phyloP scores from a whole-genome alignment of 192 early-diverging fungal genomes.

The Thamnidium elegans region DNA sequence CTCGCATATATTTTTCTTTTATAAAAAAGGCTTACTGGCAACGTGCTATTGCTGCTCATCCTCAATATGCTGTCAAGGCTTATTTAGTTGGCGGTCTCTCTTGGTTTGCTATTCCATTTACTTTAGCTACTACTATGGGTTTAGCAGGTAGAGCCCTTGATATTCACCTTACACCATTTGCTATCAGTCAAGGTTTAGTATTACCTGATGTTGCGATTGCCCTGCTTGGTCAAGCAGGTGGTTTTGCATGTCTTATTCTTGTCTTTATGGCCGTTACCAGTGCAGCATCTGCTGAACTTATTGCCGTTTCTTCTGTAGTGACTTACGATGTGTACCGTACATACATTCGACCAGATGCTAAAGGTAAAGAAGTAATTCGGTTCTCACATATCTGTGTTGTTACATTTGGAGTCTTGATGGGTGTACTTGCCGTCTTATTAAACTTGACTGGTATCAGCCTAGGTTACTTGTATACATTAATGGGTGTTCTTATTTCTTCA shows the following conservation, averaged over 20 bases:
- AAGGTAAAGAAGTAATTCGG: constrained; percentile 55
- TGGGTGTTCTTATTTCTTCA: constrained; percentile 65
- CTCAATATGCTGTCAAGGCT: constrained; percentile 62
- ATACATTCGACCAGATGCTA: constrained; percentile 67
- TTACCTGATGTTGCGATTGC: constrained; percentile 64
- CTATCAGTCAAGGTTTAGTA: constrained; percentile 65
- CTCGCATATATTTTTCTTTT: too few species aligned
- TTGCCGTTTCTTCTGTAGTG: constrained; percentile 69
- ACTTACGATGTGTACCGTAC: constrained; percentile 74
- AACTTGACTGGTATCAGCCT: constrained; percentile 61
- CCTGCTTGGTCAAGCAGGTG: constrained; percentile 60
- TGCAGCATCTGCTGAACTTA: constrained; percentile 71
- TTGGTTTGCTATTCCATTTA: constrained; percentile 79
- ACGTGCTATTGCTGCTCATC: constrained; percentile 68
- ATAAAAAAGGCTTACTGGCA: constrained; percentile 57
- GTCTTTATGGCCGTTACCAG: constrained; percentile 76
- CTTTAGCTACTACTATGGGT: constrained; percentile 69
- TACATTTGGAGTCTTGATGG: constrained; percentile 71
- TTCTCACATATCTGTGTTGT: constrained; percentile 52
- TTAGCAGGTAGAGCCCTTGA: constrained; percentile 66
- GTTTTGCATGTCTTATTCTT: constrained; percentile 59
- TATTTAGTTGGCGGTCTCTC: constrained; percentile 72
- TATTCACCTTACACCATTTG: constrained; percentile 44
- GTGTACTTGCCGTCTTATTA: constrained; percentile 57
- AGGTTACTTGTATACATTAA: constrained; percentile 63